These are phyloP conservation scores for Pichia sp. DNA, from an alignment of 1,139 yeast genomes.

Conservation along the genomic window DNA sequence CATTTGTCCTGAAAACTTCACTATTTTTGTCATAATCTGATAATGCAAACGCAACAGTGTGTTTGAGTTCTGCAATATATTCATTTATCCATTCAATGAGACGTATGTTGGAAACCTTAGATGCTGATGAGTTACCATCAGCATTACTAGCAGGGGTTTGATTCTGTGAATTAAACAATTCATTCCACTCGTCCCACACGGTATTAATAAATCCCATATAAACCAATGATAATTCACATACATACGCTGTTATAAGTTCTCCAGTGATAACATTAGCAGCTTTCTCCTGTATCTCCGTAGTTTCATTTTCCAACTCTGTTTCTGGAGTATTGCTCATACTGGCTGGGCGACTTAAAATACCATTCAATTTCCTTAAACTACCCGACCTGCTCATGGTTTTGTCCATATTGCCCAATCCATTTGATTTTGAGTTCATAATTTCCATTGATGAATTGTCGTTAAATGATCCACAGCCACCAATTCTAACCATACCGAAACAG, in stretches of 20 bases:
- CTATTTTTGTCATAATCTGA: constrained; percentile 13
- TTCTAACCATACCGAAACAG: constrained; percentile 9
- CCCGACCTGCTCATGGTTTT: constrained; percentile 7
- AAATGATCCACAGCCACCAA: constrained; percentile 9
- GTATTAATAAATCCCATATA: constrained; percentile 14
- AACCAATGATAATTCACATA: constrained; percentile 15
- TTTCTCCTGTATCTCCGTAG: background rate
- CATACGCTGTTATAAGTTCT: constrained; percentile 14
- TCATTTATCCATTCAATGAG: constrained; percentile 15
- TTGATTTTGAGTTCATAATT: background rate
- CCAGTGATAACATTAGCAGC: constrained; percentile 6
- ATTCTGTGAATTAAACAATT: constrained; percentile 2
- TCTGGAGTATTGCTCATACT: constrained; percentile 6
- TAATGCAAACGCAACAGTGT: constrained; percentile 7
- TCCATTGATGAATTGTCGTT: background rate
- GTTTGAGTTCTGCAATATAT: constrained; percentile 8
- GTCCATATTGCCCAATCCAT: background rate
- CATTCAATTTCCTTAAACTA: constrained; percentile 4
- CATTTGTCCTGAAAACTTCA: constrained; percentile 6
- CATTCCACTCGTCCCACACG: constrained; percentile 16
- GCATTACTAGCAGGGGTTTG: background rate
- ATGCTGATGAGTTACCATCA: background rate
- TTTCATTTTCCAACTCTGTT: background rate
- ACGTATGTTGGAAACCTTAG: constrained; percentile 3
- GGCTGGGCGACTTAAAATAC: constrained; percentile 7